These are phyloP conservation scores for Populus hybrid DNA, from an alignment of 441 rosid species.

Conservation along the genomic window DNA sequence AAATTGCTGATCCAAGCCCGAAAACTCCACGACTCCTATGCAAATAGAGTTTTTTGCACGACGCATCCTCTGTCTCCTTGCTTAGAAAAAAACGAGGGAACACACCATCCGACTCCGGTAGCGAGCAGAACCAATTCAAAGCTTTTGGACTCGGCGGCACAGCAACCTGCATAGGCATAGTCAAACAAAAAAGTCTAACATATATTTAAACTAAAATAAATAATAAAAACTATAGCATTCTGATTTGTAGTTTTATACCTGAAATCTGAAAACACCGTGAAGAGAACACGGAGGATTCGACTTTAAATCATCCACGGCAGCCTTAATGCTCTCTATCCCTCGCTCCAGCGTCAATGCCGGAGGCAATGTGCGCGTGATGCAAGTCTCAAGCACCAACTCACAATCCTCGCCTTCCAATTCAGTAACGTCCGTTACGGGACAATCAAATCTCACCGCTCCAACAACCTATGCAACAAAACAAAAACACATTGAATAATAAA, in stretches of 20 bases:
- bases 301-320: slow-evolving; percentile 61
- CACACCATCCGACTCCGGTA: slow-evolving; percentile 47
- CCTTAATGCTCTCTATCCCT: slow-evolving; percentile 57
- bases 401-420: slow-evolving; percentile 42
- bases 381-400: slow-evolving; percentile 55
- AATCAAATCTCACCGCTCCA: slow-evolving; percentile 58
- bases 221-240: not conserved
- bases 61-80: slow-evolving; percentile 47
- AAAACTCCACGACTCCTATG: slow-evolving; percentile 66
- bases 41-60: slow-evolving; percentile 50
- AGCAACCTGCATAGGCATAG: slow-evolving; percentile 54
- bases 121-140: slow-evolving; percentile 77
- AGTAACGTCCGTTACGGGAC: slow-evolving; percentile 40
- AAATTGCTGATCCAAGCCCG: slow-evolving; percentile 80
- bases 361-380: slow-evolving; percentile 63
- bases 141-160: slow-evolving; percentile 91
- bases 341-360: slow-evolving; percentile 76
- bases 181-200: not conserved
- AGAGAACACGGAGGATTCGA: slow-evolving; percentile 57
- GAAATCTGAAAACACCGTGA: slow-evolving; percentile 66
- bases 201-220: not conserved
- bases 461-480: slow-evolving; percentile 30
- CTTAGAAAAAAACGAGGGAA: slow-evolving; percentile 85
- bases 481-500: not conserved
- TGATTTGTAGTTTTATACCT: slow-evolving; percentile 29